phyloP scores from a whole-genome alignment of 2,329 filamentous ascomycete genomes.

The Biscogniauxia sp. region DNA sequence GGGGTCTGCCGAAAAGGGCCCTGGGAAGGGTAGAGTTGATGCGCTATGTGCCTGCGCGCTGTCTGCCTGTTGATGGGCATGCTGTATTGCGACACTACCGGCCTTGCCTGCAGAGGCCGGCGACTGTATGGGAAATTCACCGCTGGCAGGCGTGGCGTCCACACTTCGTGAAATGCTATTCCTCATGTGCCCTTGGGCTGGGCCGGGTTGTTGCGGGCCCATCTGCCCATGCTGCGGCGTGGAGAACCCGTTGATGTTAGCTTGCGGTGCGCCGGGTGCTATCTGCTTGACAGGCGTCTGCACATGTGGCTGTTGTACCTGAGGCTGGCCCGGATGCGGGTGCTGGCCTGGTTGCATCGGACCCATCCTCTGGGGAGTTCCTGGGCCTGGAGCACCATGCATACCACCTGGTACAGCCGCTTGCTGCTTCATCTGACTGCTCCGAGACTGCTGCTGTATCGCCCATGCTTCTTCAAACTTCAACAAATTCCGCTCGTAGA shows the following conservation, averaged over 20 bases:
- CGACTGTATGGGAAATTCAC: conserved; percentile 46
- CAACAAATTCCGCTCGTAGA: conserved; percentile 73
- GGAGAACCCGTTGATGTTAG: conserved; percentile 49
- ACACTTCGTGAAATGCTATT: conserved; percentile 52
- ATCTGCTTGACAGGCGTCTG: conserved; percentile 47
- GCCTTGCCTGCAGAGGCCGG: conserved; percentile 40
- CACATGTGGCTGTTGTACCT: conserved; percentile 40
- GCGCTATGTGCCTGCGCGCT: conserved; percentile 24
- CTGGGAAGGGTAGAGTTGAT: conserved; percentile 29
- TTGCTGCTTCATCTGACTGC: conserved; percentile 51
- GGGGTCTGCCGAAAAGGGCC: conserved; percentile 42
- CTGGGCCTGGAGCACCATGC: conserved; percentile 30
- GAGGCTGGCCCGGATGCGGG: conserved; percentile 41
- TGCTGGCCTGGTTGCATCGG: conserved; percentile 40
- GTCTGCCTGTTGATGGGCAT: conserved; percentile 33
- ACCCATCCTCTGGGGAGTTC: conserved; percentile 45
- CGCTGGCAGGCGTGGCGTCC: conserved; percentile 42
- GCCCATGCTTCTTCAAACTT: conserved; percentile 73
- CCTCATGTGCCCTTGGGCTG: conserved; percentile 43
- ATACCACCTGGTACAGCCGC: conserved; percentile 34
- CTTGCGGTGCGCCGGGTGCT: conserved; percentile 45
- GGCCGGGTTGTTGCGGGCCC: conserved; percentile 43
- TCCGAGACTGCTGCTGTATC: conserved; percentile 51
- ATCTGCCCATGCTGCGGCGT: conserved; percentile 41
- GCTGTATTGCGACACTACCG: conserved; percentile 42